Base-by-base conservation (phyloP, 2,329 filamentous ascomycete genomes). In the Claviceps digitariae region DNA sequence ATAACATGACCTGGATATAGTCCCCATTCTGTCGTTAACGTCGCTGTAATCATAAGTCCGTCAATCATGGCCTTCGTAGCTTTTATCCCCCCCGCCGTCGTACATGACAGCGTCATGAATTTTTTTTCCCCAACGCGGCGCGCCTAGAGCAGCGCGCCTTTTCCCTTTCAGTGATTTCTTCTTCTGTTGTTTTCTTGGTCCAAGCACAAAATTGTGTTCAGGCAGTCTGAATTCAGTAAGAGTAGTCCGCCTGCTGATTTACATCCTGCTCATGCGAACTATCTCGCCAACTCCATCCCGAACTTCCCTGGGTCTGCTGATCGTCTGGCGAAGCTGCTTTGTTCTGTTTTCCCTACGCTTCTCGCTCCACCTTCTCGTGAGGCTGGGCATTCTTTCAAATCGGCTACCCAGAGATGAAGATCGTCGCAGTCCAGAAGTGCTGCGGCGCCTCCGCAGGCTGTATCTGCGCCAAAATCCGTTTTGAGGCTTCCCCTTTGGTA, bases 231-330 rank as follows among this genome's bases (percentile, higher is more conserved):
- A 38, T 48, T 27, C 17, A 43, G 23, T 36, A n/a, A n/a, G 34
- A 25, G 2, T 48, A 10, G 2, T 20, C 27, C 4, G 13, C 36
- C 29, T 34, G 38, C 27, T 36, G 36, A 15, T 40, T 48, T 20
- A 50, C 21, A 54, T 52, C 13, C 59, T 59, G 43, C 67, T 72
- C 38, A 71, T 67, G 50, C 74, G 69, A 47, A 81, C 74, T 48
- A 82, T 73, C 31, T 82, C 78, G 15, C 73, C 76, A 2, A 82
- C 75, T 3, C 78, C 77, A 57, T 82, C 78, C 27, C 78, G 69
- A 21, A 82, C 77, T 60, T 80, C 76, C 25, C 68, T 72, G 0
- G 81, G 81, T 5, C 72, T 74, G 55, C 79, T 82, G 46, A 84
- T 84, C 64, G 74, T 82, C 57, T 75, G 69, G 8, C 81, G 72